Conservation (phyloP, 805 yeast species). For the Hanseniaspora clermontiae region DNA sequence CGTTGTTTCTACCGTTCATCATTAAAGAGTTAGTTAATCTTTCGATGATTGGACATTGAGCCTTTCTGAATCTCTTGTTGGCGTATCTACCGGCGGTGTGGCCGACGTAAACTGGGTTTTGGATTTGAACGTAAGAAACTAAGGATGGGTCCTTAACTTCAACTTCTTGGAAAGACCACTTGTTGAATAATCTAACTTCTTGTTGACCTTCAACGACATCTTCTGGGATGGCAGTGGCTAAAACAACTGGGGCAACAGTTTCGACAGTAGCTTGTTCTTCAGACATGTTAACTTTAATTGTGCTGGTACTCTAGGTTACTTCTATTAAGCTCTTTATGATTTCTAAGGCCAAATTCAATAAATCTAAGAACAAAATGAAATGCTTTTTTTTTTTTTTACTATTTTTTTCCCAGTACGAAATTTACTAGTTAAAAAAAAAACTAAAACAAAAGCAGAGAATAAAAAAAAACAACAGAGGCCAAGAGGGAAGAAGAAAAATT, state of each 20-base stretch:
- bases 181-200: constrained; percentile 97
- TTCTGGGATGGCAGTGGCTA: constrained; percentile 94
- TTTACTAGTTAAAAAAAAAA: too few species aligned
- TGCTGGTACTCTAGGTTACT: constrained; percentile 9
- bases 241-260: constrained; percentile 58
- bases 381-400: too few species aligned
- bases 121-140: constrained; percentile 95
- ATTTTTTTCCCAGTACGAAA: too few species aligned
- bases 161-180: constrained; percentile 97
- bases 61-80: constrained; percentile 98
- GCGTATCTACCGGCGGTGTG: constrained; percentile 99
- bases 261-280: constrained; percentile 59
- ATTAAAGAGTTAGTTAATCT: constrained; percentile 98
- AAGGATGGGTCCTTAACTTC: constrained; percentile 96
- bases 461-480: too few species aligned
- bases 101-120: constrained; percentile 92
- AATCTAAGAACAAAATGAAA: neutral
- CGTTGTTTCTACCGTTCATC: constrained; percentile 99
- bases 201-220: constrained; percentile 91
- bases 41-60: constrained; percentile 98
- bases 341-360: too few species aligned
- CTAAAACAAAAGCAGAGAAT: too few species aligned
- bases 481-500: too few species aligned
- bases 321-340: neutral
- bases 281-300: constrained; percentile 47